Evolutionary conservation across 2,329 filamentous ascomycete species (phyloP).

Genomic region (Claviceps digitariae): DNA sequence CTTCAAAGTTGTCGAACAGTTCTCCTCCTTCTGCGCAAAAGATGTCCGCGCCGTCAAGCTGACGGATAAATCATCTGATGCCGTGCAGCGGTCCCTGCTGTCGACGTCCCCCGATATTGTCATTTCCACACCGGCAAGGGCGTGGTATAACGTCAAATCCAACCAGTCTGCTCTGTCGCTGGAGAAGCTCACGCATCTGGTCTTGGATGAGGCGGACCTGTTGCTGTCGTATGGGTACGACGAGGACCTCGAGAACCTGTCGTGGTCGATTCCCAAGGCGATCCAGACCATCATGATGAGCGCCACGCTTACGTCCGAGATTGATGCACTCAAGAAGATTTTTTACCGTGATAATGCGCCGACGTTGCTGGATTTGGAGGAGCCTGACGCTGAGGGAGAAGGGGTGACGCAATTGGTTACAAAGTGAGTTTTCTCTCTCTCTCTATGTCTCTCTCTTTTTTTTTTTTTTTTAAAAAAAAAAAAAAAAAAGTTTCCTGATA

Average conservation of each 20-base stretch:
- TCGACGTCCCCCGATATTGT: constrained; percentile 80
- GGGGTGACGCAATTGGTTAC: constrained; percentile 79
- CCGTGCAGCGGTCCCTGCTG: constrained; percentile 75
- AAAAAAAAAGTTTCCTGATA: no score
- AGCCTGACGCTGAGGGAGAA: constrained; percentile 62
- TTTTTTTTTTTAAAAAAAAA: no score
- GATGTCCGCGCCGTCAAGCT: constrained; percentile 74
- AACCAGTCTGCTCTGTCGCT: constrained; percentile 50
- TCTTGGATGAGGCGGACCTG: constrained; percentile 89
- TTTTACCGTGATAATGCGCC: constrained; percentile 63
- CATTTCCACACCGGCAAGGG: constrained; percentile 79
- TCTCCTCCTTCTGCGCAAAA: constrained; percentile 73
- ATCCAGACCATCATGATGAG: constrained; percentile 90
- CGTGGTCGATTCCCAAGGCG: constrained; percentile 65
- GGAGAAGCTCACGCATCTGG: constrained; percentile 58
- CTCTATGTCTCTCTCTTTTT: not conserved
- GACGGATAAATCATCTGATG: constrained; percentile 78
- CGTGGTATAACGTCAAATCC: constrained; percentile 62
- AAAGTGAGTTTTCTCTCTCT: constrained; percentile 34
- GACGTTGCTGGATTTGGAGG: constrained; percentile 66
- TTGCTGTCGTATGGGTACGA: constrained; percentile 91
- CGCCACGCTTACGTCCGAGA: constrained; percentile 77
- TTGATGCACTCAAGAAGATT: constrained; percentile 70
- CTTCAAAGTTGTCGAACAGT: constrained; percentile 59
- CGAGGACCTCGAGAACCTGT: constrained; percentile 71